Evolutionary conservation across 495 filamentous ascomycete species (phyloP).

Genomic region (Trichoderma asperelloides): DNA sequence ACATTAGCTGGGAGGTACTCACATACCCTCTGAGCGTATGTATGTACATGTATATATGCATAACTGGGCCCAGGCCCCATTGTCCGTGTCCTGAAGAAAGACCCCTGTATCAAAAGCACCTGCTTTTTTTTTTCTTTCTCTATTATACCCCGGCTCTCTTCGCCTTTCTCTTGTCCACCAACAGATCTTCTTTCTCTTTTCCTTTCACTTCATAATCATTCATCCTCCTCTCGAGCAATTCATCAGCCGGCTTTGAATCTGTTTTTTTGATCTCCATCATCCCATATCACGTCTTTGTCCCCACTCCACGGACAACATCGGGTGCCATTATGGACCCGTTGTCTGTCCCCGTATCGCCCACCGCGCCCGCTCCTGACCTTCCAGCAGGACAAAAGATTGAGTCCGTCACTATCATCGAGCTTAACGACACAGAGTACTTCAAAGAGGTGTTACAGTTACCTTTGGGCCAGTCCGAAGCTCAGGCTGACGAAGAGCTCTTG

Average conservation of each 20-base stretch:
- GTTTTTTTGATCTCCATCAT: neutral
- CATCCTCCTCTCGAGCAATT: neutral
- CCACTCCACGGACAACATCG: neutral
- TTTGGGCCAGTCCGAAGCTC: conserved; percentile 27
- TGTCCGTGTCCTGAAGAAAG: conserved; percentile 4
- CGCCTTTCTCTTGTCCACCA: neutral
- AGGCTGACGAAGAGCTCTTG: conserved; percentile 28
- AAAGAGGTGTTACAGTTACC: conserved; percentile 34
- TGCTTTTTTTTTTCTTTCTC: neutral
- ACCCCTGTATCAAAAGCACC: neutral
- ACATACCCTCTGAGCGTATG: neutral
- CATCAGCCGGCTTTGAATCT: neutral
- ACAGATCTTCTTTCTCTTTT: neutral
- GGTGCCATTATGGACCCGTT: neutral
- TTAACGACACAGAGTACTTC: conserved; percentile 32
- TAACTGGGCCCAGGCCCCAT: neutral
- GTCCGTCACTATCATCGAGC: conserved; percentile 22
- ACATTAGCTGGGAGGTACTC: neutral
- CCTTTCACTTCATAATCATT: neutral
- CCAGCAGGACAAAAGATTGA: neutral
- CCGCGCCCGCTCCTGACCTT: neutral
- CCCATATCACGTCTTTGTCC: neutral
- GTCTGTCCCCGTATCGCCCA: neutral
- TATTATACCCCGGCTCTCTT: neutral
- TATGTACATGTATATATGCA: neutral